These are phyloP conservation scores for Rhynchospora pubera DNA, from an alignment of 176 grass and related monocot genomes.

Conservation along the genomic window DNA sequence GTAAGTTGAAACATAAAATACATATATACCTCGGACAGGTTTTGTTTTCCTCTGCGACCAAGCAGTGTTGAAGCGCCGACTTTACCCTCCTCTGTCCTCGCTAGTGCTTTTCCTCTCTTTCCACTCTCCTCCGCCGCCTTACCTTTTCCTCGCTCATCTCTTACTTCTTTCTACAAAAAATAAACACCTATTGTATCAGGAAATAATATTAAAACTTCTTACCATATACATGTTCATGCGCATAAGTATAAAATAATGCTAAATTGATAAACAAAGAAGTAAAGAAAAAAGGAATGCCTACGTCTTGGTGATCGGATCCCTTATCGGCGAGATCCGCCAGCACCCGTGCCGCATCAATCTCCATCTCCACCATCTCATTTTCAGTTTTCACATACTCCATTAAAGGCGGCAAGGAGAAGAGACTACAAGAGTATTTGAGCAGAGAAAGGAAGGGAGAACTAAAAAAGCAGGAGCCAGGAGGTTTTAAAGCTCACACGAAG, in stretches of 20 bases:
- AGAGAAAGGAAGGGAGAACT: no score
- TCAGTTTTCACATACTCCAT: not conserved
- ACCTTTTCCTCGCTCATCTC: not conserved
- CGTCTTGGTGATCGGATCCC: not conserved
- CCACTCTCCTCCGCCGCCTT: slow-evolving; percentile 23
- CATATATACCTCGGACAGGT: slow-evolving; percentile 55
- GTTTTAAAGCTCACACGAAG: not conserved
- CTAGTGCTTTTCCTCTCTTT: slow-evolving; percentile 38
- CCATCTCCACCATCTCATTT: slow-evolving; percentile 29
- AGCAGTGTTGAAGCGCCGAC: slow-evolving; percentile 24
- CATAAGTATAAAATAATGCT: not conserved
- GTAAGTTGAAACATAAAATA: not conserved
- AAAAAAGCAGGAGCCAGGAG: no score
- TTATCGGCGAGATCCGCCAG: slow-evolving; percentile 52
- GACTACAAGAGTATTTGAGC: no score
- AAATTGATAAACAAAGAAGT: not conserved
- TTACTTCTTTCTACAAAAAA: not conserved
- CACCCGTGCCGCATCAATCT: slow-evolving; percentile 68
- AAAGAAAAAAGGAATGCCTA: not conserved
- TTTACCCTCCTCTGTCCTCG: slow-evolving; percentile 44
- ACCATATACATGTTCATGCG: not conserved
- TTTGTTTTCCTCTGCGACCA: slow-evolving; percentile 39
- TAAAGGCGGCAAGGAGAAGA: not conserved
- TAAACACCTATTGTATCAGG: not conserved
- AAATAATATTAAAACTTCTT: not conserved